Conservation (phyloP, 495 filamentous ascomycete genomes). For the Aspergillus panamensis region DNA sequence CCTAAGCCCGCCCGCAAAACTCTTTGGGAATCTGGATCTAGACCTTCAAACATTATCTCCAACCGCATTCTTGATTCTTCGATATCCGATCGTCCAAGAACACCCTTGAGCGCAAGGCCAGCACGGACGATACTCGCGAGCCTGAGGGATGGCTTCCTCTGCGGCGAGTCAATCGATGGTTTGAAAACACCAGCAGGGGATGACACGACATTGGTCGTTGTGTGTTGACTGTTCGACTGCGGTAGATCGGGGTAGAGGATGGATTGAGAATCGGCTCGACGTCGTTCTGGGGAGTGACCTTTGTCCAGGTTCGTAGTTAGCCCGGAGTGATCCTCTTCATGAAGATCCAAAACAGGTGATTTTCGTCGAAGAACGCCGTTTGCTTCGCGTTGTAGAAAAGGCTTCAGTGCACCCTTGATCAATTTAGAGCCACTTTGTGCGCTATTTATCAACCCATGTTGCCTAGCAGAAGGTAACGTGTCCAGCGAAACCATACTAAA, state of each 20-base stretch:
- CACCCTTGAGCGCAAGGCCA: conserved; percentile 46
- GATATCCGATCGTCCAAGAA: conserved; percentile 31
- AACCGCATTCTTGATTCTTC: conserved; percentile 30
- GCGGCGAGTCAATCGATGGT: not conserved
- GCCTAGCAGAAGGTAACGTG: conserved; percentile 47
- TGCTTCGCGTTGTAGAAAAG: conserved; percentile 29
- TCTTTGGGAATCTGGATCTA: conserved; percentile 40
- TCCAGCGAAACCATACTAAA: conserved; percentile 59
- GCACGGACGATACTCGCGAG: conserved; percentile 43
- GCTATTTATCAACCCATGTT: conserved; percentile 27
- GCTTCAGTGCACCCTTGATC: conserved; percentile 25
- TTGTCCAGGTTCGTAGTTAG: not conserved
- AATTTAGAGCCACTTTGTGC: conserved; percentile 16
- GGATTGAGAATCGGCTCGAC: too few species aligned
- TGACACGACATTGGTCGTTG: not conserved
- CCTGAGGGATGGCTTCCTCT: conserved; percentile 26
- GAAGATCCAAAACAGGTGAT: conserved; percentile 20
- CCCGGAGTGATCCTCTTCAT: not conserved
- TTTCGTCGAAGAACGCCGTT: conserved; percentile 33
- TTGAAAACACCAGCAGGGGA: conserved; percentile 2
- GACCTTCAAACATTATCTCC: conserved; percentile 44
- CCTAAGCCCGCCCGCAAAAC: conserved; percentile 45
- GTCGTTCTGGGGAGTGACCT: not conserved
- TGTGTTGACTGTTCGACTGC: too few species aligned
- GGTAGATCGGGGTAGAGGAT: too few species aligned